These are phyloP conservation scores for Trametes polyzona DNA, from an alignment of 1,284 basidiomycete genomes.

Conservation along the genomic window DNA sequence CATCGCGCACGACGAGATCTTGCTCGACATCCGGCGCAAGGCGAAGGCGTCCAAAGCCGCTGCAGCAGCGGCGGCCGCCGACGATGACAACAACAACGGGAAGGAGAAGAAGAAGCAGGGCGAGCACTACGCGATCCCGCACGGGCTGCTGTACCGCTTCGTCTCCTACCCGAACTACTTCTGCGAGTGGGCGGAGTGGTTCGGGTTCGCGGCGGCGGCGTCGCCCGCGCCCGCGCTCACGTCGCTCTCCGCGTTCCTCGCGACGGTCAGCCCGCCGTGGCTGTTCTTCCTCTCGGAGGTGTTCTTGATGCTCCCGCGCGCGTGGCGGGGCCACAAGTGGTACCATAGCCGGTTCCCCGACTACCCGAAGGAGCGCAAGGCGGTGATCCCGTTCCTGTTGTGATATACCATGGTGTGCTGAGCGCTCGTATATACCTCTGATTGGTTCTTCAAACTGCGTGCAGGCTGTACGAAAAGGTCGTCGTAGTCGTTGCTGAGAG, in stretches of 20 bases:
- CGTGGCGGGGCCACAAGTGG: conserved; percentile 82
- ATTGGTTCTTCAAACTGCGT: background rate
- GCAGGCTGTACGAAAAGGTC: too few relatives aligned
- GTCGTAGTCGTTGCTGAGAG: too few relatives aligned
- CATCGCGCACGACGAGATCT: conserved; percentile 86
- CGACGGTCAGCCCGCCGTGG: conserved; percentile 59
- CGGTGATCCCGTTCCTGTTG: conserved; percentile 50
- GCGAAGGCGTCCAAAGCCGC: conserved; percentile 42
- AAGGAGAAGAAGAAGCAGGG: conserved; percentile 31
- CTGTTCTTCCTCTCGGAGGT: conserved; percentile 77
- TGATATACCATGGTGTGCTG: conserved; percentile 3
- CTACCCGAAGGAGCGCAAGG: conserved; percentile 55
- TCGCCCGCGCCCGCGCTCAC: conserved; percentile 42
- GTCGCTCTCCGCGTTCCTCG: conserved; percentile 34
- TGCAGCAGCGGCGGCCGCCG: conserved; percentile 28
- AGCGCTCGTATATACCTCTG: background rate
- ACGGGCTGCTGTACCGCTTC: conserved; percentile 77
- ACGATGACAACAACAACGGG: conserved; percentile 26
- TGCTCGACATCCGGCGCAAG: conserved; percentile 71
- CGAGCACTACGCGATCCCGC: conserved; percentile 80
- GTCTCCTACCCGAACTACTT: conserved; percentile 95
- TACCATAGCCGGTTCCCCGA: conserved; percentile 70
- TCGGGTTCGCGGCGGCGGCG: conserved; percentile 76
- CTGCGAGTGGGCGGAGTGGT: conserved; percentile 91
- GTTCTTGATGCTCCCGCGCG: conserved; percentile 77